Evolutionary conservation across 2,329 filamentous ascomycete species (phyloP).

Genomic region (Hortaea sp.): DNA sequence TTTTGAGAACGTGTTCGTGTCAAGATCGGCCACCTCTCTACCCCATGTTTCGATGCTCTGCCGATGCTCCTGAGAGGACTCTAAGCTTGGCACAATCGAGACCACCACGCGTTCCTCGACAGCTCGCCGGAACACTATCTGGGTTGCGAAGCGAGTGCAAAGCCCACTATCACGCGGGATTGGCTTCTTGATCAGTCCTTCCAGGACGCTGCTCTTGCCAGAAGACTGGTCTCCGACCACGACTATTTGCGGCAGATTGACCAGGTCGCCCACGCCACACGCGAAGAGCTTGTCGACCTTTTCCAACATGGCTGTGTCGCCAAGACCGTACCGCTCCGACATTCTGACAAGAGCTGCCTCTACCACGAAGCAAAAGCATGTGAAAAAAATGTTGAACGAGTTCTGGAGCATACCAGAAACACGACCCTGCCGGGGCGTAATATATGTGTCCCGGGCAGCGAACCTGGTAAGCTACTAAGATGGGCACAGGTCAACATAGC

Average conservation of each 20-base stretch:
- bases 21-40: slow-evolving; percentile 7
- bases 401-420: too few relatives aligned
- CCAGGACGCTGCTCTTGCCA: slow-evolving; percentile 53
- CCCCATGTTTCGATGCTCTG: slow-evolving; percentile 4
- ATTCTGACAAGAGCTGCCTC: background rate
- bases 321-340: background rate
- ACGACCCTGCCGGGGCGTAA: too few relatives aligned
- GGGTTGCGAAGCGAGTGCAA: slow-evolving; percentile 40
- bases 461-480: too few relatives aligned
- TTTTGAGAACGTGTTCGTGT: slow-evolving; percentile 11
- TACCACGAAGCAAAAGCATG: too few relatives aligned
- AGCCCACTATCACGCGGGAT: slow-evolving; percentile 46
- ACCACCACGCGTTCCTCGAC: slow-evolving; percentile 2
- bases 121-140: slow-evolving; percentile 18
- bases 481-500: too few relatives aligned
- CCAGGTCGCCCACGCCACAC: slow-evolving; percentile 31
- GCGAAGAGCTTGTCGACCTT: slow-evolving; percentile 44
- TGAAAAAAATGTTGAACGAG: too few relatives aligned
- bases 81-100: slow-evolving; percentile 13
- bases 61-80: slow-evolving; percentile 9
- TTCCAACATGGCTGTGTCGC: slow-evolving; percentile 33
- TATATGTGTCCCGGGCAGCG: too few relatives aligned
- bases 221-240: slow-evolving; percentile 53
- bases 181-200: slow-evolving; percentile 47
- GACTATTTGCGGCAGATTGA: slow-evolving; percentile 30